Evolutionary conservation across 2,329 filamentous ascomycete species (phyloP).

Genomic region (Aspergillus pseudoterreus): DNA sequence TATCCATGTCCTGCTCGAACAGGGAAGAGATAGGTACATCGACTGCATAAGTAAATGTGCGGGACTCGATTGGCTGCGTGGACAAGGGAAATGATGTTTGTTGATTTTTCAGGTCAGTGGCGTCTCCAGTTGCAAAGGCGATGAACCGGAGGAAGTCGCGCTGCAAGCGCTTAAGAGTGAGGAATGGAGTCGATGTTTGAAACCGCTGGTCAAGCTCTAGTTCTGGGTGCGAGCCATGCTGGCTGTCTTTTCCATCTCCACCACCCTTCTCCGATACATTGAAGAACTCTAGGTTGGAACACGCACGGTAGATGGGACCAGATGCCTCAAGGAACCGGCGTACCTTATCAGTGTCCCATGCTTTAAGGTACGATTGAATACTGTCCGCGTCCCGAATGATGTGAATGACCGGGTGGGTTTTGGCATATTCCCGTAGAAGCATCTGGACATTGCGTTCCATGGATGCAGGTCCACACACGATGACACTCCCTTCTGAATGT

Average conservation of each 20-base stretch:
- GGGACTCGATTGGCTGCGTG: slow-evolving; percentile 56
- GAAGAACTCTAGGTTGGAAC: slow-evolving; percentile 73
- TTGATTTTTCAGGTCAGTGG: slow-evolving; percentile 27
- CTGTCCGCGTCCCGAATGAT: slow-evolving; percentile 62
- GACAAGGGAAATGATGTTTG: slow-evolving; percentile 59
- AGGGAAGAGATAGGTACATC: slow-evolving; percentile 59
- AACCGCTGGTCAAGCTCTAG: slow-evolving; percentile 36
- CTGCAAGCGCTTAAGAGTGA: slow-evolving; percentile 66
- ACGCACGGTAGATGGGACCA: slow-evolving; percentile 56
- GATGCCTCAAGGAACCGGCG: slow-evolving; percentile 54
- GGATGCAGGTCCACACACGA: slow-evolving; percentile 67
- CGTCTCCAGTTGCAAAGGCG: slow-evolving; percentile 52
- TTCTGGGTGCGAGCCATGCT: slow-evolving; percentile 24
- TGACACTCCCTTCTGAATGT: slow-evolving; percentile 60
- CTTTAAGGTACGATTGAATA: slow-evolving; percentile 60
- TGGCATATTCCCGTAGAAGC: slow-evolving; percentile 59
- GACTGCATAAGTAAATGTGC: slow-evolving; percentile 65
- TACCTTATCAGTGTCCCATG: slow-evolving; percentile 55
- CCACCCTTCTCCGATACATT: slow-evolving; percentile 60
- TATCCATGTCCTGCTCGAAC: slow-evolving; percentile 51
- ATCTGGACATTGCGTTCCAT: slow-evolving; percentile 62
- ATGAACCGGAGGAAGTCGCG: slow-evolving; percentile 68
- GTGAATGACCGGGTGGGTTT: slow-evolving; percentile 67
- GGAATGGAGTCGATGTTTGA: slow-evolving; percentile 52
- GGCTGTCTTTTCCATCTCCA: slow-evolving; percentile 24